Percentiles rank a stretch among this genome's conserved stretches.
Evolutionary conservation across 371 early-diverging fungal genomes (phyloP).

Genomic region (Homolaphlyctis polyrhiza): DNA sequence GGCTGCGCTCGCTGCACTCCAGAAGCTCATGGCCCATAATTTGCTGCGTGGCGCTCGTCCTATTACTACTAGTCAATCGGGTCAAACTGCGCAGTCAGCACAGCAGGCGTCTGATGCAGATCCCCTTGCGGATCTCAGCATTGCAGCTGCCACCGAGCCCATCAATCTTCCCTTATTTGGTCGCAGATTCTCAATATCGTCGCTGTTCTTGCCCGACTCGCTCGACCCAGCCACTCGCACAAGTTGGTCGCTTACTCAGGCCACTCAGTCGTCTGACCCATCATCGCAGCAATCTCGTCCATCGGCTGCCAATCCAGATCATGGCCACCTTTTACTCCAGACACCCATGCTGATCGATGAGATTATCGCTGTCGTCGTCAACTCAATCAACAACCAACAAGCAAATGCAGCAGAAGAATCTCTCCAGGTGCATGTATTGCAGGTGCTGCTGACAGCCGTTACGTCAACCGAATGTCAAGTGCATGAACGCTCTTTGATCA

Average conservation of each 20-base stretch:
- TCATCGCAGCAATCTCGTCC: background rate
- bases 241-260: background rate
- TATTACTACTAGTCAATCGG: background rate
- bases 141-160: background rate
- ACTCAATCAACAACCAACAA: constrained; percentile 22
- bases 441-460: constrained; percentile 43
- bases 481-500: constrained; percentile 37
- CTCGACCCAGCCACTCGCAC: background rate
- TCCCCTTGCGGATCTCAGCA: background rate
- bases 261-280: background rate
- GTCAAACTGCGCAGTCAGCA: background rate
- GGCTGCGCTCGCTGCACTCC: constrained; percentile 37
- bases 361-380: constrained; percentile 42
- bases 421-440: constrained; percentile 44
- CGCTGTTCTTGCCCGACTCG: background rate
- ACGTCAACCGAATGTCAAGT: constrained; percentile 41
- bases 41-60: constrained; percentile 36
- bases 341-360: constrained; percentile 44
- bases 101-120: constrained; percentile 8
- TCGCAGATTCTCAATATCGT: constrained; percentile 3
- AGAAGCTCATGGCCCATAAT: constrained; percentile 45
- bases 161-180: constrained; percentile 4
- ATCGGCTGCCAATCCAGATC: background rate
- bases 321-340: background rate
- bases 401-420: constrained; percentile 19